A percentile compares a stretch with the other conserved stretches of the same genome.
Evolutionary conservation across 257 asterid species (phyloP).

Genomic region (Echites panduratus): DNA sequence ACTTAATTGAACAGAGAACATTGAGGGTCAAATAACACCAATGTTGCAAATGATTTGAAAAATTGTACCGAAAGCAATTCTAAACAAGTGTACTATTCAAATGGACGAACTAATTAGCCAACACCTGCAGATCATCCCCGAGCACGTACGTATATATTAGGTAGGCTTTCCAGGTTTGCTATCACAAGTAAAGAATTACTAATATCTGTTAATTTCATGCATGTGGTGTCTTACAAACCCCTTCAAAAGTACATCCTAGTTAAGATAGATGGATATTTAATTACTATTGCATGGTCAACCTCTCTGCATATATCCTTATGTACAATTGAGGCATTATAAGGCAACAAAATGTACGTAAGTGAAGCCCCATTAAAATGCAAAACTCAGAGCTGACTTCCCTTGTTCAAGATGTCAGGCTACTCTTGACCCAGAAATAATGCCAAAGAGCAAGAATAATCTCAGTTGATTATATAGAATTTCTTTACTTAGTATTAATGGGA

Average conservation of each 20-base stretch:
- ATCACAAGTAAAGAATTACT: not conserved
- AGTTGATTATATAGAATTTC: no score
- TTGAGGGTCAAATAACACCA: no score
- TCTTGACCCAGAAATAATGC: not conserved
- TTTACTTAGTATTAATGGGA: no score
- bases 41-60: not conserved
- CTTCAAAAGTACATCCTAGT: not conserved
- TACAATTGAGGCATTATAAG: not conserved
- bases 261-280: not conserved
- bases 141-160: not conserved
- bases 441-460: no score
- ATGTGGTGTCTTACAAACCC: not conserved
- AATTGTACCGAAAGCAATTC: not conserved
- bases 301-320: not conserved
- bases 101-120: not conserved
- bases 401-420: not conserved
- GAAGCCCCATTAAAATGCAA: not conserved
- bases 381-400: not conserved
- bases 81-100: not conserved
- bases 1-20: no score
- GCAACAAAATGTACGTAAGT: no score
- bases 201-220: not conserved
- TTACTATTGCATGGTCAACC: not conserved
- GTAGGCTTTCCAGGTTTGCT: slow-evolving; percentile 8
- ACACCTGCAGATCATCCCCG: not conserved